A percentile compares a stretch with the other conserved stretches of the same genome.
Conservation (phyloP, 306 rosid species). For the Oxytropis ochrocephala region DNA sequence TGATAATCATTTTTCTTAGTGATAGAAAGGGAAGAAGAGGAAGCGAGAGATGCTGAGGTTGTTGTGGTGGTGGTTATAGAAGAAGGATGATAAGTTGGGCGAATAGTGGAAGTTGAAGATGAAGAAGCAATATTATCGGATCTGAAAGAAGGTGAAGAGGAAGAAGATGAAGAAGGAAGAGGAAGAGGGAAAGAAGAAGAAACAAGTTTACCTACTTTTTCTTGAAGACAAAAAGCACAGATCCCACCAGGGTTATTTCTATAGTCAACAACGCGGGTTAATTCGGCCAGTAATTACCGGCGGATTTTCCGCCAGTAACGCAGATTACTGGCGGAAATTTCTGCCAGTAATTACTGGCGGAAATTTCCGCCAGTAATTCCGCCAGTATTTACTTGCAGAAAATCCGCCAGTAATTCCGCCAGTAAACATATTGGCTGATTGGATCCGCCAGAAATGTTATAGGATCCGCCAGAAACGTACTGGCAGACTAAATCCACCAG, state of each 20-base stretch:
- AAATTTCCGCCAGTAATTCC: no score
- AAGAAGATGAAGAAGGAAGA: slow-evolving; percentile 51
- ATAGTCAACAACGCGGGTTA: no score
- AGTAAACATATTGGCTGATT: no score
- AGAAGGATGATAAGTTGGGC: neutral
- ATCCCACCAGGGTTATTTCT: slow-evolving; percentile 90
- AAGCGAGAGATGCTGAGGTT: neutral
- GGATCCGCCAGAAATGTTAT: no score
- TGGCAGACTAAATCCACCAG: no score
- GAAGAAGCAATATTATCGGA: slow-evolving; percentile 34
- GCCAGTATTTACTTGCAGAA: no score
- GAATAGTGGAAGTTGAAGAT: slow-evolving; percentile 9
- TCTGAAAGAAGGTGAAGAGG: slow-evolving; percentile 75
- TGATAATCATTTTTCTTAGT: neutral
- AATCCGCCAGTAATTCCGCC: no score
- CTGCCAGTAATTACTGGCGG: no score
- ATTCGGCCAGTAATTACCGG: no score
- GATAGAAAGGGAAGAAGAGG: slow-evolving; percentile 37
- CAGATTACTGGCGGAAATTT: no score
- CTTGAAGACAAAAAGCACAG: slow-evolving; percentile 93
- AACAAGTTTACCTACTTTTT: slow-evolving; percentile 85
- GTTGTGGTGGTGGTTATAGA: neutral
- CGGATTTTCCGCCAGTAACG: no score
- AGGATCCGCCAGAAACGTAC: no score
- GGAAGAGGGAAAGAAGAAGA: slow-evolving; percentile 81